Evolutionary conservation across 2,329 filamentous ascomycete species (phyloP).

Genomic region (Alternaria conjuncta): DNA sequence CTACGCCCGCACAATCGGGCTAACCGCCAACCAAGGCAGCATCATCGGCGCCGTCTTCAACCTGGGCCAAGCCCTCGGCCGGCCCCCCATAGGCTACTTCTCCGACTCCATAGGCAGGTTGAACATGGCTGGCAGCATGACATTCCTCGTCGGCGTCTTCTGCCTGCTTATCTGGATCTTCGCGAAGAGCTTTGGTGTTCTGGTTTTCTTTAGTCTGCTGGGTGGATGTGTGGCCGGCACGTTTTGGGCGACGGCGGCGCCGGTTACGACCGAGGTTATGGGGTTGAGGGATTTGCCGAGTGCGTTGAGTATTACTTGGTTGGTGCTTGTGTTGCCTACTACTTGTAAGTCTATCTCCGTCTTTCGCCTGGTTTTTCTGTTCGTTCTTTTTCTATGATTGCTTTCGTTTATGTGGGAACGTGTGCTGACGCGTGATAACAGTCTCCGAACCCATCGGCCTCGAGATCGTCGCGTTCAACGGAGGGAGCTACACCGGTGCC

Average conservation of each 20-base stretch:
- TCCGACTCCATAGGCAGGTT: constrained; percentile 74
- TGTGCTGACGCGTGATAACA: constrained; percentile 19
- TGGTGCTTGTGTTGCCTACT: constrained; percentile 72
- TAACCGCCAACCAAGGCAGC: constrained; percentile 70
- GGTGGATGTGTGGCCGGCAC: constrained; percentile 70
- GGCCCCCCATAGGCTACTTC: constrained; percentile 74
- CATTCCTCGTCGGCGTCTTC: constrained; percentile 68
- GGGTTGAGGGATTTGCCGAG: constrained; percentile 72
- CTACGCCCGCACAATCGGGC: constrained; percentile 73
- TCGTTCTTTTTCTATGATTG: not conserved
- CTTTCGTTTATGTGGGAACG: not conserved
- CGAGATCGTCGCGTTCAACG: constrained; percentile 58
- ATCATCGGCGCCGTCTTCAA: constrained; percentile 78
- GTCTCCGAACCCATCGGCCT: constrained; percentile 63
- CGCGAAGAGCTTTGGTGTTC: constrained; percentile 69
- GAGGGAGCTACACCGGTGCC: constrained; percentile 61
- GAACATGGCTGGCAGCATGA: constrained; percentile 73
- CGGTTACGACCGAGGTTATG: constrained; percentile 76
- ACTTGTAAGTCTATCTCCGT: constrained; percentile 57
- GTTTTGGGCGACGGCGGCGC: constrained; percentile 69
- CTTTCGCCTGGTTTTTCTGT: not conserved
- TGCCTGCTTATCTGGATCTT: constrained; percentile 76
- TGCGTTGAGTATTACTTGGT: constrained; percentile 73
- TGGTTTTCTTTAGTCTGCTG: constrained; percentile 74
- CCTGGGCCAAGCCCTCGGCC: constrained; percentile 68